These are phyloP conservation scores for Haplosporangium sp. DNA, from an alignment of 371 early-diverging fungal species.

Conservation along the genomic window DNA sequence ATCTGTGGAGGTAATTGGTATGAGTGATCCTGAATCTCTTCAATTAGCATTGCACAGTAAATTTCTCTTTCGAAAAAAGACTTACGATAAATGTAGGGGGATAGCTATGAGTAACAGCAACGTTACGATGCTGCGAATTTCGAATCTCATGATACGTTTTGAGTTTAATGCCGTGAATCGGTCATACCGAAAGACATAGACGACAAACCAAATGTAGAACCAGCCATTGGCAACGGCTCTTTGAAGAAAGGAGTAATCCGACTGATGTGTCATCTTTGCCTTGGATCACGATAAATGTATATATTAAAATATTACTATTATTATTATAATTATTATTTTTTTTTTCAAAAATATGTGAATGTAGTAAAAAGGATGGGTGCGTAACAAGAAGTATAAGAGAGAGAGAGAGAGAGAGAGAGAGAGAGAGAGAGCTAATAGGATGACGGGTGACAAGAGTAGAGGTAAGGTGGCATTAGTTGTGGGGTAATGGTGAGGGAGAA, in stretches of 20 bases:
- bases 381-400: not conserved
- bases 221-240: constrained; percentile 25
- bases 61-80: not conserved
- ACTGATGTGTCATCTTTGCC: constrained; percentile 28
- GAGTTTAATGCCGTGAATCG: constrained; percentile 22
- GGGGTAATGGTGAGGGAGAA: not conserved
- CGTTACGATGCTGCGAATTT: constrained; percentile 45
- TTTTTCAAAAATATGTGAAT: too few relatives aligned
- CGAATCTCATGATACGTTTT: constrained; percentile 37
- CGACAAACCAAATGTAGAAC: constrained; percentile 40
- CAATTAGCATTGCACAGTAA: not conserved
- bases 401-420: not conserved
- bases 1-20: constrained; percentile 7
- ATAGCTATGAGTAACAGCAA: constrained; percentile 26
- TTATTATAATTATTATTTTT: too few relatives aligned
- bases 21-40: not conserved
- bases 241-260: constrained; percentile 32
- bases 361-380: not conserved
- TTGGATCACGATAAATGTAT: not conserved
- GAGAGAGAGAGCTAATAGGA: not conserved
- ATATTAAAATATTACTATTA: not conserved
- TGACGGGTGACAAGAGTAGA: not conserved
- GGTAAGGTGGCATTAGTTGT: not conserved
- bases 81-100: constrained; percentile 33
- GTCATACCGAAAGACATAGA: constrained; percentile 32